Percentiles rank a stretch among this genome's conserved stretches.
phyloP scores from a whole-genome alignment of 129 eudicot species.

The Chrysanthemum makinoi region DNA sequence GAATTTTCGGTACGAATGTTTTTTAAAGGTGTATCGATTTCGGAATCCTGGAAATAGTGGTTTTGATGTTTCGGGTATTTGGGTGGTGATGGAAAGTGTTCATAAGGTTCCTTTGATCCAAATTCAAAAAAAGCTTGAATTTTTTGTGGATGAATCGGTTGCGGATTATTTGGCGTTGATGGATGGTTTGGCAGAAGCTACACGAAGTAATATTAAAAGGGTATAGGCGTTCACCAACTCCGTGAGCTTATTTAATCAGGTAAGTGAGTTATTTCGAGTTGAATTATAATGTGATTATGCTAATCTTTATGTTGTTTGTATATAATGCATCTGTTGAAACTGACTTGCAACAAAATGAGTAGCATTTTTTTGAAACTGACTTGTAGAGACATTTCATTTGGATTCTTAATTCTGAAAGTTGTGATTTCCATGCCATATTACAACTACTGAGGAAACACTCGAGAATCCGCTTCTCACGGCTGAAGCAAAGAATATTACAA shows the following conservation, averaged over 20 bases:
- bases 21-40: slow-evolving; percentile 77
- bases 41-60: slow-evolving; percentile 48
- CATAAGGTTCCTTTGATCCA: slow-evolving; percentile 40
- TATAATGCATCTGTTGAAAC: background rate
- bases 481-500: slow-evolving; percentile 68
- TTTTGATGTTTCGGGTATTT: slow-evolving; percentile 70
- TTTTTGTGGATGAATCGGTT: slow-evolving; percentile 70
- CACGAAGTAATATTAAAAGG: slow-evolving; percentile 38
- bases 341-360: no score
- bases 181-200: slow-evolving; percentile 78
- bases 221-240: slow-evolving; percentile 82
- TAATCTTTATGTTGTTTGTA: slow-evolving; percentile 3
- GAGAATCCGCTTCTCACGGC: slow-evolving; percentile 70
- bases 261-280: slow-evolving; percentile 7
- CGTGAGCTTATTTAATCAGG: slow-evolving; percentile 60
- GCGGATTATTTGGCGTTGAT: slow-evolving; percentile 84
- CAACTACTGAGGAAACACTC: slow-evolving; percentile 29
- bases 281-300: background rate
- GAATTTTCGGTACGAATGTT: slow-evolving; percentile 60
- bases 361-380: no score
- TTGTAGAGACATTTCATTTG: background rate
- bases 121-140: slow-evolving; percentile 93
- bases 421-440: slow-evolving; percentile 46
- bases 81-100: slow-evolving; percentile 74
- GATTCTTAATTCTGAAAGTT: slow-evolving; percentile 12